A percentile compares a stretch with the other conserved stretches of the same genome.
These are phyloP conservation scores for Malassezia vespertilionis DNA, from an alignment of 1,284 basidiomycete genomes.

Conservation along the genomic window DNA sequence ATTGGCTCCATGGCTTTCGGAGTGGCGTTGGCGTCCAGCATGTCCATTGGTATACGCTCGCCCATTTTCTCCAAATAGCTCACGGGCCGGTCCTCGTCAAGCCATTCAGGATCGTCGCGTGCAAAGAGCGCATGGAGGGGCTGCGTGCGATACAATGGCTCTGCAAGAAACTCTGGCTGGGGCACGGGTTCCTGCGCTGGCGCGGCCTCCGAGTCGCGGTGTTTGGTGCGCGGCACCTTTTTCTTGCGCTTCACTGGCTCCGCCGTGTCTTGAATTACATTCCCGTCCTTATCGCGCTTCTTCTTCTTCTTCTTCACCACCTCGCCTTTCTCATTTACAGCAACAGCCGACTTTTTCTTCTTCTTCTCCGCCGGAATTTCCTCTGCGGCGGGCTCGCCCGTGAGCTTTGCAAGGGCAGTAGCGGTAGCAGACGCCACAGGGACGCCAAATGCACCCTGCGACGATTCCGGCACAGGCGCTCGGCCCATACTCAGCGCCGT, in stretches of 20 bases:
- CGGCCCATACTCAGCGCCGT: conserved; percentile 6
- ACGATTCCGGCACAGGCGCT: background rate
- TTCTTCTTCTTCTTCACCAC: conserved; percentile 11
- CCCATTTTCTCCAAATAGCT: no score
- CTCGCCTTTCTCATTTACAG: conserved; percentile 2
- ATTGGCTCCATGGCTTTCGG: no score
- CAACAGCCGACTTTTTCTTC: background rate
- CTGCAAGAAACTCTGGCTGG: no score
- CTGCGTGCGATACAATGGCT: no score
- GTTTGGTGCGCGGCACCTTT: conserved; percentile 1
- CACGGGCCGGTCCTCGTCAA: no score
- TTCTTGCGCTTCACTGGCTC: background rate
- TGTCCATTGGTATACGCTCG: no score
- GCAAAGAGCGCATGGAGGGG: no score
- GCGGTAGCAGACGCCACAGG: conserved; percentile 11
- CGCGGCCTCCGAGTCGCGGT: background rate
- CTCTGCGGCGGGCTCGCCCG: conserved; percentile 1
- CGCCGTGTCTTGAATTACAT: background rate
- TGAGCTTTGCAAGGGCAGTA: conserved; percentile 8
- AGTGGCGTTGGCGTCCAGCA: no score
- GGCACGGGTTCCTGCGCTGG: no score
- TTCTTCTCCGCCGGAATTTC: conserved; percentile 3
- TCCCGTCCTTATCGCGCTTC: conserved; percentile 7
- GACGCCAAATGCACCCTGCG: background rate
- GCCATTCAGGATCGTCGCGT: no score